Evolutionary conservation across 2,329 filamentous ascomycete genomes (phyloP).

Genomic region (Coniochaeta hoffmannii): DNA sequence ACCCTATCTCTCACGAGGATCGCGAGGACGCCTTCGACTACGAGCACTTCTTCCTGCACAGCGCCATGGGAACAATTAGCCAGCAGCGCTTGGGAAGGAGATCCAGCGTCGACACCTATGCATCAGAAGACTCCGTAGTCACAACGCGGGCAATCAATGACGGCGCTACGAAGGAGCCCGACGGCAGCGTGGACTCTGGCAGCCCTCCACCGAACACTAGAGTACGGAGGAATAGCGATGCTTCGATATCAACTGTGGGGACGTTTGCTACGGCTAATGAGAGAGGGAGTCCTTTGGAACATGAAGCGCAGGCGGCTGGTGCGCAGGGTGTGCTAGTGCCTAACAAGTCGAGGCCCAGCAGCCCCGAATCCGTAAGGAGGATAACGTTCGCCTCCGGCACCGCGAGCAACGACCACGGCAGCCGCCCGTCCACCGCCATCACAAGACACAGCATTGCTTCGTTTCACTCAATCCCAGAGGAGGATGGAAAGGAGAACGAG

Average conservation of each 20-base stretch:
- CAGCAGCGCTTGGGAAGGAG: conserved; percentile 38
- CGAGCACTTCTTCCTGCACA: conserved; percentile 91
- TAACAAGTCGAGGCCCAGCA: conserved; percentile 20
- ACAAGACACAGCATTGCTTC: conserved; percentile 13
- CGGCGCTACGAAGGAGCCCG: neutral
- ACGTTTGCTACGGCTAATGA: conserved; percentile 52
- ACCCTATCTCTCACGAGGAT: conserved; percentile 76
- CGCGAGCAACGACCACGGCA: neutral
- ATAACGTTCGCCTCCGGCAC: conserved; percentile 7
- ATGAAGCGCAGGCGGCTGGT: conserved; percentile 16
- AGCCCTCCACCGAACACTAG: conserved; percentile 11
- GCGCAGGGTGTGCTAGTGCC: conserved; percentile 10
- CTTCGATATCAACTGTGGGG: conserved; percentile 42
- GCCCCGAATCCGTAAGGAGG: conserved; percentile 8
- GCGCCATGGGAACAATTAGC: conserved; percentile 74
- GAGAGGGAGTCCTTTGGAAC: conserved; percentile 18
- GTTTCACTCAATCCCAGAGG: conserved; percentile 17
- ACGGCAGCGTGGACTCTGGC: conserved; percentile 11
- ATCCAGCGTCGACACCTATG: conserved; percentile 44
- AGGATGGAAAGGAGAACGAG: conserved; percentile 9
- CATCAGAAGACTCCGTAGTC: conserved; percentile 54
- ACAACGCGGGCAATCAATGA: conserved; percentile 44
- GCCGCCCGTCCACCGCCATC: conserved; percentile 10
- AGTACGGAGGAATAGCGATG: conserved; percentile 35
- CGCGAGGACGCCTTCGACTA: conserved; percentile 95